Base-by-base conservation (phyloP, 2,329 filamentous ascomycete species). In the Calonectria multiphialidica region DNA sequence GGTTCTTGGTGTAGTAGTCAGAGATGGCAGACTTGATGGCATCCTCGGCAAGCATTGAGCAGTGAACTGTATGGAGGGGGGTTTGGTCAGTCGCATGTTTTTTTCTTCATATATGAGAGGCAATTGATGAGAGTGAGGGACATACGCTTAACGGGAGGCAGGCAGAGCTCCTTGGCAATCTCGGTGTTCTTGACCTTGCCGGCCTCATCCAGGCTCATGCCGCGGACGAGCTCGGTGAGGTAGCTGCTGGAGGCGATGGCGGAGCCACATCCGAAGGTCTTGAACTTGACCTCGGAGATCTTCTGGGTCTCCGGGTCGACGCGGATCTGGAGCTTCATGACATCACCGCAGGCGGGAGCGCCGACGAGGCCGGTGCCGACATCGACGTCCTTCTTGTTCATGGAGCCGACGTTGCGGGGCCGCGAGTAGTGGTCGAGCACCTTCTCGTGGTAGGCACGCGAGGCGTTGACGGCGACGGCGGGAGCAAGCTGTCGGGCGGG, bases 161-260 rank as follows among this genome's bases (percentile, higher is more conserved):
- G 86, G 82, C 95, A 97, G 70, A 98, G 88, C 87, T 99, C 97
- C 88, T 98, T 97, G 44, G 97, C 97, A 82, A 99, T 99, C 86
- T 99, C 96, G 4, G 96, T 98, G 86, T 99, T 99, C 87, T 95
- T 93, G 80, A 99, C 94, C 86, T 94, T 93, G 67, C 93, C 92
- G 40, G 97, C 97, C 83, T 99, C 95, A 80, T 99, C 97, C 77
- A 99, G 75, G 78, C 85, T 98, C 96, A 98, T 99, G 73, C 97
- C 97, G 75, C 95, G 91, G 75, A 99, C 96, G 72, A 99, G 88
- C 86, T 98, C 95, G 1, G 97, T 99, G 80, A 99, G 86, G 83
- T 99, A 99, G 82, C 94, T 97, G 72, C 94, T 97, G 75, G 94
- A 96, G 50, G 97, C 97, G 85, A 99, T 99, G 76, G 97, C 97